These are phyloP conservation scores for Pestalotiopsis fici DNA, from an alignment of 2,329 filamentous ascomycete genomes.

Conservation along the genomic window DNA sequence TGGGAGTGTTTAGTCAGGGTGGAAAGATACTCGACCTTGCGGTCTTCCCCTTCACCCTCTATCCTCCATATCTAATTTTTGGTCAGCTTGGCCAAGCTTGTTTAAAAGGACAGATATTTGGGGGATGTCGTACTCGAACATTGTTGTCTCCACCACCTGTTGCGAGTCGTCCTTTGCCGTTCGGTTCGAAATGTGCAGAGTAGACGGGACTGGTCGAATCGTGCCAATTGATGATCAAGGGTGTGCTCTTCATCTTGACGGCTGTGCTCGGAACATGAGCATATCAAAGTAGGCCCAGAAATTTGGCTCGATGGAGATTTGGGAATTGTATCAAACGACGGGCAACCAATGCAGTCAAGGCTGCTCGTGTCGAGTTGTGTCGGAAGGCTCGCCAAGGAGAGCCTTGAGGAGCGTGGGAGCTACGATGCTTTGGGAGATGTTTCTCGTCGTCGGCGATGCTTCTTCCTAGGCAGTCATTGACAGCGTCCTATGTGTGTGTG, in stretches of 20 bases:
- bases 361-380: not conserved
- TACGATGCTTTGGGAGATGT: not conserved
- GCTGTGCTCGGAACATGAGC: slow-evolving; percentile 14
- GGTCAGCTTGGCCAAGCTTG: not conserved
- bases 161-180: slow-evolving; percentile 87
- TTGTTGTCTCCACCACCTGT: slow-evolving; percentile 97
- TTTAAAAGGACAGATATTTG: not conserved
- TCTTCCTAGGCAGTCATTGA: not conserved
- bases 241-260: slow-evolving; percentile 86
- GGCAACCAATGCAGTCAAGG: not conserved
- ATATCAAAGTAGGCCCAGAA: slow-evolving; percentile 9
- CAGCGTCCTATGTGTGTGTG: not conserved
- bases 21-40: slow-evolving; percentile 88
- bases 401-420: not conserved
- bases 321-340: slow-evolving; percentile 1
- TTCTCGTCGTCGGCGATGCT: not conserved
- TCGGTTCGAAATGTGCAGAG: slow-evolving; percentile 93
- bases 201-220: slow-evolving; percentile 96
- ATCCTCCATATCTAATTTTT: slow-evolving; percentile 72
- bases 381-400: not conserved
- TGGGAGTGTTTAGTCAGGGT: slow-evolving; percentile 93
- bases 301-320: not conserved
- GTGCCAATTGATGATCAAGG: slow-evolving; percentile 98
- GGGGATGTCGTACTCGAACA: slow-evolving; percentile 68
- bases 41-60: slow-evolving; percentile 79